Evolutionary conservation across 345 rosid genomes (phyloP).

Genomic region (Reutealis trisperma): DNA sequence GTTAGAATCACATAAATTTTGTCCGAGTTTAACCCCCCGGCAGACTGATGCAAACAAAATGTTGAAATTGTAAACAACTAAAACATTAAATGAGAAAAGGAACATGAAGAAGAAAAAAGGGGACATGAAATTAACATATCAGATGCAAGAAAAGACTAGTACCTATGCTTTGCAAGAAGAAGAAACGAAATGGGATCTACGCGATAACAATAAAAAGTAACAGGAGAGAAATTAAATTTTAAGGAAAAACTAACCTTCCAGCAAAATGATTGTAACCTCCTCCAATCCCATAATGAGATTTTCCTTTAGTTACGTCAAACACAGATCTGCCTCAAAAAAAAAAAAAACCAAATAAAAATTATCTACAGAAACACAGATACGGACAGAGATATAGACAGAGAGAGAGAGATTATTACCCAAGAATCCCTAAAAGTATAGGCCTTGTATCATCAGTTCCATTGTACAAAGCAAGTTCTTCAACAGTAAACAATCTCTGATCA

Average conservation of each 20-base stretch:
- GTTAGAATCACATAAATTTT: no score
- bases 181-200: no score
- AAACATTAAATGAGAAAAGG: no score
- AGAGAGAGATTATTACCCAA: conserved; percentile 55
- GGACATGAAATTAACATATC: not conserved
- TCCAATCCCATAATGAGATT: conserved; percentile 85
- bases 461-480: conserved; percentile 66
- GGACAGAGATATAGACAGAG: not conserved
- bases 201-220: not conserved
- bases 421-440: conserved; percentile 79
- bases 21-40: no score
- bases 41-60: no score
- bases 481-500: conserved; percentile 62
- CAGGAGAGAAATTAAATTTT: no score
- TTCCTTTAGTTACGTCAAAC: conserved; percentile 91
- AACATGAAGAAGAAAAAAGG: no score
- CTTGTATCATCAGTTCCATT: conserved; percentile 76
- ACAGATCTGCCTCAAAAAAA: conserved; percentile 59
- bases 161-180: not conserved
- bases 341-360: not conserved
- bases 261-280: conserved; percentile 92
- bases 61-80: not conserved
- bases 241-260: conserved; percentile 63
- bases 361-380: not conserved
- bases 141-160: not conserved